A percentile compares a stretch with the other conserved stretches of the same genome.
Conservation (phyloP, 768 basidiomycete genomes). For the Amyloporia xantha region DNA sequence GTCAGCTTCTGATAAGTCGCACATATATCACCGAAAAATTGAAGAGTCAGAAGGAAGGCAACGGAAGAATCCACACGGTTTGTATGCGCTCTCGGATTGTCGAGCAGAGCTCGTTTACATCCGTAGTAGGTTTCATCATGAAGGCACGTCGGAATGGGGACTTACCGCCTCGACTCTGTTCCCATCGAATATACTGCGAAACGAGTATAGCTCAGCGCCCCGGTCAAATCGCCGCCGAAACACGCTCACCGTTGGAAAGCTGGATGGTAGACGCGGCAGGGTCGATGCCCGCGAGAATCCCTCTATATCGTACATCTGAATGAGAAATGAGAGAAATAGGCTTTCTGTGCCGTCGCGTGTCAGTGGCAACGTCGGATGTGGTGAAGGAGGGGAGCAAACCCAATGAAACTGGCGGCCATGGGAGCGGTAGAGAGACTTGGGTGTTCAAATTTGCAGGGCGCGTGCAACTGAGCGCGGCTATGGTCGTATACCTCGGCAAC, state of each 20-base stretch:
- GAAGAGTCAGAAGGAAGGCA: slow-evolving; percentile 54
- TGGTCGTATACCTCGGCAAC: not conserved
- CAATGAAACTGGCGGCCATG: slow-evolving; percentile 75
- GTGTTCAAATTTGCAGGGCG: slow-evolving; percentile 5
- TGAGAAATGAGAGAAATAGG: slow-evolving; percentile 87
- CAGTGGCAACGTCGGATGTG: slow-evolving; percentile 5
- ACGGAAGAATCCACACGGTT: slow-evolving; percentile 53
- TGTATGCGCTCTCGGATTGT: slow-evolving; percentile 37
- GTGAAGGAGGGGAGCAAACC: slow-evolving; percentile 34
- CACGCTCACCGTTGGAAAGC: slow-evolving; percentile 70
- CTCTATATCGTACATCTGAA: slow-evolving; percentile 86
- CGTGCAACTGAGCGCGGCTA: not conserved
- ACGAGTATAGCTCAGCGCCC: not conserved
- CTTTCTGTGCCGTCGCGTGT: slow-evolving; percentile 45
- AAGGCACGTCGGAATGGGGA: not conserved
- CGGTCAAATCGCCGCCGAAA: not conserved
- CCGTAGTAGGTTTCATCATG: slow-evolving; percentile 32
- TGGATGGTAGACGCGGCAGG: slow-evolving; percentile 81
- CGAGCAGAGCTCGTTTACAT: slow-evolving; percentile 34
- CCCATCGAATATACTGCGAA: slow-evolving; percentile 75
- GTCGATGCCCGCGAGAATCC: slow-evolving; percentile 83
- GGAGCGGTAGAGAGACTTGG: slow-evolving; percentile 3
- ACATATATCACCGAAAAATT: slow-evolving; percentile 4
- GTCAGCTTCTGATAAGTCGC: slow-evolving; percentile 24
- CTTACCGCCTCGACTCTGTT: slow-evolving; percentile 77